A percentile compares a stretch with the other conserved stretches of the same genome.
These are phyloP conservation scores for Phytophthora pseudosyringae DNA, from an alignment of 352 stramenopile species.

Conservation along the genomic window DNA sequence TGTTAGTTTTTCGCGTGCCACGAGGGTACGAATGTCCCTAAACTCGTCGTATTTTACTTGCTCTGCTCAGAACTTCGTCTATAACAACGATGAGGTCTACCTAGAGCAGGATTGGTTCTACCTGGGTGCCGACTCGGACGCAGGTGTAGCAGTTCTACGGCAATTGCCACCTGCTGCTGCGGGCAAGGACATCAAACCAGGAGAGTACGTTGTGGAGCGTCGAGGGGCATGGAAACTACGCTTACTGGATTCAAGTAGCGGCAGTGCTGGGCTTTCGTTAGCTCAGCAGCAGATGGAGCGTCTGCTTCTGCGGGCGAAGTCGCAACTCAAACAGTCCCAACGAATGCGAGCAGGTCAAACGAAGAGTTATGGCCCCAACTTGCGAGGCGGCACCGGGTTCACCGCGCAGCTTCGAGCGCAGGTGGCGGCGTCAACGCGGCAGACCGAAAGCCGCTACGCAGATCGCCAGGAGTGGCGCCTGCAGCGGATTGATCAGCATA, in stretches of 20 bases:
- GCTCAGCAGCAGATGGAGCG: constrained; percentile 86
- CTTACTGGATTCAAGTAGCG: constrained; percentile 74
- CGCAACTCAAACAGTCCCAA: constrained; percentile 77
- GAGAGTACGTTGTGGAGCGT: constrained; percentile 78
- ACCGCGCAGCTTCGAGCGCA: constrained; percentile 58
- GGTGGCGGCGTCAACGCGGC: constrained; percentile 49
- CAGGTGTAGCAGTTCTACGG: constrained; percentile 64
- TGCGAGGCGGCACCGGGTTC: constrained; percentile 61
- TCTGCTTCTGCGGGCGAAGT: constrained; percentile 72
- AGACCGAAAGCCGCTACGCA: constrained; percentile 50
- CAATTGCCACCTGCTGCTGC: constrained; percentile 49
- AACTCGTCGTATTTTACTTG: not conserved
- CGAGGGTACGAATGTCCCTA: too few relatives aligned
- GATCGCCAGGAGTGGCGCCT: constrained; percentile 51
- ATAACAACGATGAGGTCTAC: constrained; percentile 86
- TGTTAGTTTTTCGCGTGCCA: not conserved
- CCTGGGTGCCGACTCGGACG: constrained; percentile 70
- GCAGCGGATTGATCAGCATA: constrained; percentile 46
- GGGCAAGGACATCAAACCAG: constrained; percentile 46
- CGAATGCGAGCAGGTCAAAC: constrained; percentile 70
- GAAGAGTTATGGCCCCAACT: constrained; percentile 45
- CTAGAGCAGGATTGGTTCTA: constrained; percentile 90
- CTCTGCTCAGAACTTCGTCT: constrained; percentile 67
- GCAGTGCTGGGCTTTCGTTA: constrained; percentile 62
- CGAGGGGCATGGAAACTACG: constrained; percentile 72